phyloP scores from a whole-genome alignment of 2,329 filamentous ascomycete genomes.

The Cladosporium austrohemisphaericum region DNA sequence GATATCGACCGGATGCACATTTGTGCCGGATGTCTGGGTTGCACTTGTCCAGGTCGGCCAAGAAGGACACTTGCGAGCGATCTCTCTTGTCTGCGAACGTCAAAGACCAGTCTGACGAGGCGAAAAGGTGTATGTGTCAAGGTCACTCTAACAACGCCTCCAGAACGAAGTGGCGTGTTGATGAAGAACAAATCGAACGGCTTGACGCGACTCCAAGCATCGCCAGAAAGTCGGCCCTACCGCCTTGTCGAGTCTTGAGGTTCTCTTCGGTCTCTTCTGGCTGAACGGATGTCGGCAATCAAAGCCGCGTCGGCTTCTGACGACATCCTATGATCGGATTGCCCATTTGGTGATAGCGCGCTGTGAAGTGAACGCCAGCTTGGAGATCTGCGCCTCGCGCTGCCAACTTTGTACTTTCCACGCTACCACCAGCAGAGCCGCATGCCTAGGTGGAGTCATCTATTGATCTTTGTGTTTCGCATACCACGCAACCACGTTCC shows the following conservation, averaged over 20 bases:
- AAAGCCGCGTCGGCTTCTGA: background rate
- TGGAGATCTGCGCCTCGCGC: background rate
- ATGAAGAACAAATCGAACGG: background rate
- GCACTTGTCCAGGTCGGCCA: too few species aligned
- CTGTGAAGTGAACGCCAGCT: background rate
- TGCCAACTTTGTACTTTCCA: too few species aligned
- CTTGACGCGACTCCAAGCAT: background rate
- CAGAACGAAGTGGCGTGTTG: background rate
- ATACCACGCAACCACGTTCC: too few species aligned
- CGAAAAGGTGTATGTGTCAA: too few species aligned
- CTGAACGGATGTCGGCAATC: background rate
- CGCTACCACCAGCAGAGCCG: too few species aligned
- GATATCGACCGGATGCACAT: background rate
- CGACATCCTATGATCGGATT: background rate
- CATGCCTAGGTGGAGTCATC: too few species aligned
- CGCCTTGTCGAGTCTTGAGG: constrained; percentile 1
- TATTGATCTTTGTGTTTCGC: too few species aligned
- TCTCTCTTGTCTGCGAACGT: too few species aligned
- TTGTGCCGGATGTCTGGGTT: background rate
- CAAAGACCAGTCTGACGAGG: too few species aligned
- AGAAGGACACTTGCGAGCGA: too few species aligned
- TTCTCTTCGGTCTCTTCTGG: too few species aligned
- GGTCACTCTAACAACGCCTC: too few species aligned
- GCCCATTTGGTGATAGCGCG: background rate
- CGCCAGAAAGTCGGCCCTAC: constrained; percentile 6